Conservation (phyloP, 2,329 filamentous ascomycete species). For the Ophiostoma montium region DNA sequence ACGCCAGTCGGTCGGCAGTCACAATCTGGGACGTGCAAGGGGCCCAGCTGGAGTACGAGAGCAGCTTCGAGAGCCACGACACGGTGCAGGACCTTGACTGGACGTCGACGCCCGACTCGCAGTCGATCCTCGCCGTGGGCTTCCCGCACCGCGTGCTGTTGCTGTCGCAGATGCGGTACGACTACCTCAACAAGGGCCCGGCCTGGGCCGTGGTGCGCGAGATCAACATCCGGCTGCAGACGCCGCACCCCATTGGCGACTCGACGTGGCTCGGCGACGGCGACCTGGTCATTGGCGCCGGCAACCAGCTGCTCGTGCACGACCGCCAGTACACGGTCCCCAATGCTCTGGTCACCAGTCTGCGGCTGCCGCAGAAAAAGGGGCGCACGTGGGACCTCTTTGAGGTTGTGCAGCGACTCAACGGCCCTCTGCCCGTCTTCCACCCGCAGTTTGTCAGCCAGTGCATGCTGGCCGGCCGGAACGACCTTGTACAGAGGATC, state of each 20-base stretch:
- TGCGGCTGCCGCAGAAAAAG: conserved; percentile 33
- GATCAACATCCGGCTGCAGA: conserved; percentile 66
- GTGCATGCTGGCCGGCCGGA: conserved; percentile 71
- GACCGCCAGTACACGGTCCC: conserved; percentile 58
- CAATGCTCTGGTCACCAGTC: conserved; percentile 40
- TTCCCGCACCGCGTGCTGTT: conserved; percentile 77
- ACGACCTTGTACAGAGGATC: conserved; percentile 54
- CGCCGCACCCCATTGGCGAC: conserved; percentile 82
- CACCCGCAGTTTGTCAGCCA: conserved; percentile 85
- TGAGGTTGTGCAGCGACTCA: conserved; percentile 67
- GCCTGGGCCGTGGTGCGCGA: conserved; percentile 79
- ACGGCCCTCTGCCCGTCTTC: conserved; percentile 77
- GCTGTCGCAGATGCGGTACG: conserved; percentile 76
- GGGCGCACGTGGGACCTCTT: conserved; percentile 55
- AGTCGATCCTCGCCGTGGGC: conserved; percentile 83
- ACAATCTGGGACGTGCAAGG: conserved; percentile 87
- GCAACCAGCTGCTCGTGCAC: conserved; percentile 81
- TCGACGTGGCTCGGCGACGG: conserved; percentile 83
- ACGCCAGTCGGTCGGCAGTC: conserved; percentile 55
- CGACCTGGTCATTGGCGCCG: conserved; percentile 73
- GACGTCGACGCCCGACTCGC: conserved; percentile 80
- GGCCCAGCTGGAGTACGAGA: conserved; percentile 66
- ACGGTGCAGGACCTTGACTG: conserved; percentile 79
- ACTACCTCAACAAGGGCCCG: conserved; percentile 78
- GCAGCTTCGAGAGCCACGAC: conserved; percentile 59